Conservation (phyloP, 768 basidiomycete genomes). For the Terana coerulea region DNA sequence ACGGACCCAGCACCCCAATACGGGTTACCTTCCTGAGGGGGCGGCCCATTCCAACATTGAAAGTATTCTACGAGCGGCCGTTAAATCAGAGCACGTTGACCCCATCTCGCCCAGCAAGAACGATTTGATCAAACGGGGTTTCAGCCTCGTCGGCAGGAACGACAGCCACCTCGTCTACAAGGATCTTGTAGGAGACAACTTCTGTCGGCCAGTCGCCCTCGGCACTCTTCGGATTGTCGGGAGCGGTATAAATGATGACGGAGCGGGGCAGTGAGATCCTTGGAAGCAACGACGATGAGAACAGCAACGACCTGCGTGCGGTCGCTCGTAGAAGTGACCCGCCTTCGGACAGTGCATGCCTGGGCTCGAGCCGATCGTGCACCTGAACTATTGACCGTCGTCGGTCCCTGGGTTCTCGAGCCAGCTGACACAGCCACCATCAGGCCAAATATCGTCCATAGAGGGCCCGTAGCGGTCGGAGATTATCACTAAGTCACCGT, state of each 20-base stretch:
- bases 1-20: slow-evolving; percentile 18
- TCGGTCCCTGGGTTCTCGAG: too few species aligned
- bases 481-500: slow-evolving; percentile 13
- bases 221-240: slow-evolving; percentile 1
- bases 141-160: slow-evolving; percentile 1
- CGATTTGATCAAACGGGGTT: slow-evolving; percentile 11
- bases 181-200: not conserved
- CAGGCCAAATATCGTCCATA: slow-evolving; percentile 15
- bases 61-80: slow-evolving; percentile 5
- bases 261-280: slow-evolving; percentile 18
- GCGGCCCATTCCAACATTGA: slow-evolving; percentile 15
- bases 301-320: slow-evolving; percentile 14
- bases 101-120: slow-evolving; percentile 20
- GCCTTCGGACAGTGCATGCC: slow-evolving; percentile 19
- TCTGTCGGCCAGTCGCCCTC: not conserved
- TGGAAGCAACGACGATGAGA: slow-evolving; percentile 14
- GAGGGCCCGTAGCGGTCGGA: slow-evolving; percentile 17
- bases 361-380: slow-evolving; percentile 14
- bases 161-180: slow-evolving; percentile 17
- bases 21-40: not conserved
- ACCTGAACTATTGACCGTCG: slow-evolving; percentile 3
- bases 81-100: slow-evolving; percentile 15
- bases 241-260: slow-evolving; percentile 18
- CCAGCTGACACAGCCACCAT: too few species aligned
- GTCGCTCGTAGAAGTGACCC: slow-evolving; percentile 12